Base-by-base conservation (phyloP, 345 rosid genomes). In the Psidium friedrichsthalianum region DNA sequence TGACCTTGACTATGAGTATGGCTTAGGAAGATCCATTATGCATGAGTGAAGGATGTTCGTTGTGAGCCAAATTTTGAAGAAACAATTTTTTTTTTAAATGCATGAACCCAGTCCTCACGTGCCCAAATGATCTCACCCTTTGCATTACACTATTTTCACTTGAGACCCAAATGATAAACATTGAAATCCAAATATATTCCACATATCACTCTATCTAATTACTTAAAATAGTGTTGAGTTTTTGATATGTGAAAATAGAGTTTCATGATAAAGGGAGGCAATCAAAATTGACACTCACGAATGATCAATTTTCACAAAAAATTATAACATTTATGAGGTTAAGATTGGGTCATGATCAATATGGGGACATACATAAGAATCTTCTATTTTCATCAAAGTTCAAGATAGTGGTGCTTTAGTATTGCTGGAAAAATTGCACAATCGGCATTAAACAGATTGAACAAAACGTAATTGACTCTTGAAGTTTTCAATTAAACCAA, bases 401-500 rank as follows among this genome's bases (percentile, higher is more conserved):
- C 1, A 2, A 64, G 76, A 21, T 29, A 32, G 22, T 3, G 0
- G 5, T 64, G 44, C 32, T 64, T 64, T 29, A 4, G 22, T 16
- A 29, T 5, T 61, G 42, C 0, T 16, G 0, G 10, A 11, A 64
- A 59, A 15, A 64, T 64, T 64, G 42, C 6, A 29, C 22, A 64
- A 29, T 2, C 5, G 0, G 11, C 29, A 29, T 3, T 29, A 15
- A 64, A 64, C 2, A 6, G 6, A 61, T 29, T 61, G 8, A 14
- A 61, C 0, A 1, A 0, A 16, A 29, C 7, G 76, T 3, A 61
- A 61, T 61, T 0, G 3, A 61, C 5, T 61, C 1, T 0, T 29
- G 2, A 61, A 61, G 9, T 0, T 61, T 29, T 61, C 0, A 29
- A 29, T 29, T 61, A 2, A 29, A 15, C 0, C 1, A 61, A 61